A percentile compares a stretch with the other conserved stretches of the same genome.
phyloP scores from a whole-genome alignment of 2,329 filamentous ascomycete species.

The Diplodia mutila region DNA sequence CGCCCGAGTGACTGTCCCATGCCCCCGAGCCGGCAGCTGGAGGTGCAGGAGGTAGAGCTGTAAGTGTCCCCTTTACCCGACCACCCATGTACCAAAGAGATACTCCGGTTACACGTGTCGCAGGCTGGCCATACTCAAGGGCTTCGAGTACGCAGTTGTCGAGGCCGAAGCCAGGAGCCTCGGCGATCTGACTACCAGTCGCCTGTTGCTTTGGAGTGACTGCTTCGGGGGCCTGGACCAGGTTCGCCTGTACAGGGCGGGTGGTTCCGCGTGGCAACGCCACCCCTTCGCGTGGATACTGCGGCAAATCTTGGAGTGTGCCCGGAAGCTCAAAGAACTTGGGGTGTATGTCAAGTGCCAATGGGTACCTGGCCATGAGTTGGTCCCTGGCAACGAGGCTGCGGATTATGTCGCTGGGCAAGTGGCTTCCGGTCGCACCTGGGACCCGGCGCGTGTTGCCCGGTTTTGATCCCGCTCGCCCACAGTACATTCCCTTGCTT shows the following conservation, averaged over 20 bases:
- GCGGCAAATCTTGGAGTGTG: background rate
- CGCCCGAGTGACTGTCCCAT: background rate
- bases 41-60: background rate
- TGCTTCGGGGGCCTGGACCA: background rate
- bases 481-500: background rate
- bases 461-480: background rate
- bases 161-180: background rate
- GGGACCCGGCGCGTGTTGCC: background rate
- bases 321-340: background rate
- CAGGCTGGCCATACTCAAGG: background rate
- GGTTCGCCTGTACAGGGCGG: background rate
- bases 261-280: background rate
- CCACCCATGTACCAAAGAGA: background rate
- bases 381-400: background rate
- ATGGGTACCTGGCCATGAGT: background rate
- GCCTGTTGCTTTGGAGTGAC: background rate
- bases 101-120: background rate
- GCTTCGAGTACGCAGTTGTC: background rate
- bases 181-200: background rate
- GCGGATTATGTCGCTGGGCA: background rate
- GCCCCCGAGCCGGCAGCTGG: background rate
- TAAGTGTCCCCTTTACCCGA: background rate
- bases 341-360: background rate
- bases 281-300: background rate
- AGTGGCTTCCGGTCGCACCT: background rate